Conservation (phyloP, 768 basidiomycete species). For the Auricularia auricula-judae region DNA sequence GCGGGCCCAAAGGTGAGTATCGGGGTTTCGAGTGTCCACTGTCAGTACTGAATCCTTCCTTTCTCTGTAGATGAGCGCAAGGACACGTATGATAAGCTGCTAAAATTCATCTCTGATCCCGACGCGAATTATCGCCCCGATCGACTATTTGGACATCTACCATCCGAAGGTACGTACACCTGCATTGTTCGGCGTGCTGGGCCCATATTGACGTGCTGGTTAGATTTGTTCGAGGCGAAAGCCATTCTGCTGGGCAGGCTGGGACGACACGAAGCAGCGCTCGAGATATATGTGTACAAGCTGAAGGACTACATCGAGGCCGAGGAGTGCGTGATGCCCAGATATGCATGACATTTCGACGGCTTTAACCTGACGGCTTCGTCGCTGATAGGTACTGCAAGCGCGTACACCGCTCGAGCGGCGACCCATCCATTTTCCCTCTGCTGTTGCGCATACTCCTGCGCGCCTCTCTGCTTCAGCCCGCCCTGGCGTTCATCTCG, state of each 20-base stretch:
- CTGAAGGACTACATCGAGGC: conserved; percentile 77
- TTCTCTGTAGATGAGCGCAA: conserved; percentile 31
- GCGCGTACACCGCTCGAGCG: conserved; percentile 52
- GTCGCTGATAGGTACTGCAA: conserved; percentile 68
- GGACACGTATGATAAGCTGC: conserved; percentile 54
- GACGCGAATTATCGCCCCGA: conserved; percentile 66
- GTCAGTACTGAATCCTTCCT: not conserved
- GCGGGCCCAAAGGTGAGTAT: not conserved
- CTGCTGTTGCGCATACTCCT: conserved; percentile 83
- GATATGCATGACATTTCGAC: not conserved
- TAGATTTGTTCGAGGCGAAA: conserved; percentile 83
- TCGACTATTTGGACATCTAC: conserved; percentile 71
- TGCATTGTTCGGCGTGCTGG: not conserved
- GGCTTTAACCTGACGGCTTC: conserved; percentile 1
- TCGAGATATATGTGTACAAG: conserved; percentile 90
- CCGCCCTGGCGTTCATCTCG: conserved; percentile 81
- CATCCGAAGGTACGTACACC: conserved; percentile 53
- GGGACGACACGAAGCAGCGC: conserved; percentile 83
- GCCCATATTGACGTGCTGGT: not conserved
- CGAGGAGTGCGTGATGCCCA: conserved; percentile 54
- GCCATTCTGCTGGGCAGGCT: conserved; percentile 85
- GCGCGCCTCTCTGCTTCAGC: conserved; percentile 60
- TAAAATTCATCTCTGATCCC: conserved; percentile 56
- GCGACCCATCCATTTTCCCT: conserved; percentile 62
- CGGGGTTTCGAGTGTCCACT: not conserved